phyloP scores from a whole-genome alignment of 192 early-diverging fungal genomes.

The Rhizophagus clarus region DNA sequence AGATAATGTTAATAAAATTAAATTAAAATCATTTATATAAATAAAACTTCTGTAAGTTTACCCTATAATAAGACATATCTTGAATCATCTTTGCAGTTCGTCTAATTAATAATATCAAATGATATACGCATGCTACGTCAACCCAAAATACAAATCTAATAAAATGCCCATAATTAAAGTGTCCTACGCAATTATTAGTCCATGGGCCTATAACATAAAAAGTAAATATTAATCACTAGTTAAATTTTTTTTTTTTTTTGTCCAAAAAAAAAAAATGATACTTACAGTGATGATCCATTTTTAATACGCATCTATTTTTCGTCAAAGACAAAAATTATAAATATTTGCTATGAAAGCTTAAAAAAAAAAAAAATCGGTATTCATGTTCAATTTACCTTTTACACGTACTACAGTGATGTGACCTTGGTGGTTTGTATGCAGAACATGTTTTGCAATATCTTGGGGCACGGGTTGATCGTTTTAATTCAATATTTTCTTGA shows the following conservation, averaged over 20 bases:
- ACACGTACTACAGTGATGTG: conserved; percentile 80
- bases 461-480: conserved; percentile 64
- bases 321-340: neutral
- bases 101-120: conserved; percentile 53
- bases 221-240: neutral
- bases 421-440: conserved; percentile 70
- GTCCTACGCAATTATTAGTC: conserved; percentile 86
- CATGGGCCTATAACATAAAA: conserved; percentile 58
- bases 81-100: conserved; percentile 54
- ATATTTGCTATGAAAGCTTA: neutral
- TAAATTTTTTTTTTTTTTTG: too few relatives aligned
- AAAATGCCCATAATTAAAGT: conserved; percentile 74
- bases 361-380: neutral
- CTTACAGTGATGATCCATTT: conserved; percentile 84
- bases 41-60: conserved; percentile 6
- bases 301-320: conserved; percentile 63
- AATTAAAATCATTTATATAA: neutral
- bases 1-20: neutral
- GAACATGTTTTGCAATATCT: conserved; percentile 69
- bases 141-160: conserved; percentile 79
- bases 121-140: conserved; percentile 57
- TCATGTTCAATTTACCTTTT: conserved; percentile 38
- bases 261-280: neutral
- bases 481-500: conserved; percentile 59
- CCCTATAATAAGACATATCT: conserved; percentile 33